Evolutionary conservation across 2,329 filamentous ascomycete species (phyloP).

Genomic region (Neofusicoccum parvum): DNA sequence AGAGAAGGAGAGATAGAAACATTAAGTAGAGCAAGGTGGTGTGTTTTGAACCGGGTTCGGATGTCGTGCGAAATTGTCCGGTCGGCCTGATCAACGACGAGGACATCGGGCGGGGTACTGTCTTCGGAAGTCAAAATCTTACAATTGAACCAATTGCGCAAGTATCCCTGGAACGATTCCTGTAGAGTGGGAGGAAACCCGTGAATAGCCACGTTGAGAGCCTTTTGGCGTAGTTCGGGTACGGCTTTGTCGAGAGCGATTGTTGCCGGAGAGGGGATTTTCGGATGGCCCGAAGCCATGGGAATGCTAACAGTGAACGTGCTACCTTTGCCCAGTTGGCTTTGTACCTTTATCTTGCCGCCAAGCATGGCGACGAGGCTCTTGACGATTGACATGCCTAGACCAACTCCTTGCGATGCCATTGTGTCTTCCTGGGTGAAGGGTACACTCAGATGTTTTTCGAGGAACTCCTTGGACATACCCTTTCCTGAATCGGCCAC

Average conservation of each 20-base stretch:
- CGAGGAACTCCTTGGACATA: slow-evolving; percentile 43
- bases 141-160: slow-evolving; percentile 11
- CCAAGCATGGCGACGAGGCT: slow-evolving; percentile 41
- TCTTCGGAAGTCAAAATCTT: slow-evolving; percentile 7
- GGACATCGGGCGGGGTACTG: slow-evolving; percentile 5
- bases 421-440: slow-evolving; percentile 44
- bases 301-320: slow-evolving; percentile 31
- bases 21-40: slow-evolving; percentile 10
- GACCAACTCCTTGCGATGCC: slow-evolving; percentile 37
- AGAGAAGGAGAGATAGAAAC: background rate
- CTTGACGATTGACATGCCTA: slow-evolving; percentile 44
- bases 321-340: slow-evolving; percentile 37
- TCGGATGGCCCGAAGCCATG: background rate
- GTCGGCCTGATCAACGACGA: slow-evolving; percentile 15
- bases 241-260: slow-evolving; percentile 3
- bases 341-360: slow-evolving; percentile 40
- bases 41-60: slow-evolving; percentile 5
- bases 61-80: background rate
- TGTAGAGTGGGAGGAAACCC: background rate
- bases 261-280: background rate
- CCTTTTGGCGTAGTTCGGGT: slow-evolving; percentile 3
- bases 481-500: slow-evolving; percentile 44
- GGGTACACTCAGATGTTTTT: slow-evolving; percentile 40
- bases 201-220: slow-evolving; percentile 2
- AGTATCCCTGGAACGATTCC: slow-evolving; percentile 6